These are phyloP conservation scores for Cladosporium sp. DNA, from an alignment of 2,329 filamentous ascomycete genomes.

Conservation along the genomic window DNA sequence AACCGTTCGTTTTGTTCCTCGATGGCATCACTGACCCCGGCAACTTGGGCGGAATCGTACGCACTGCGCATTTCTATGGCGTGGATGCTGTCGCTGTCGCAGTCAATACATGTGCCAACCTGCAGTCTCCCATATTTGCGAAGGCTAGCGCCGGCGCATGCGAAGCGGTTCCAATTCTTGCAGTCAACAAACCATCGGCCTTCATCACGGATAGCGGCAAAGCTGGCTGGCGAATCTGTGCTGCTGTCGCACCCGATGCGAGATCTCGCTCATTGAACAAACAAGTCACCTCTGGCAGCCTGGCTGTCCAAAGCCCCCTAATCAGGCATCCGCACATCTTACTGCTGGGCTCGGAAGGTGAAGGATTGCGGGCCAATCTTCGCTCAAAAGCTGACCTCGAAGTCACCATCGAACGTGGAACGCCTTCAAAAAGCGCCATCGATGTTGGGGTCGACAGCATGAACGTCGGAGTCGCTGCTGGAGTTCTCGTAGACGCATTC, in stretches of 20 bases:
- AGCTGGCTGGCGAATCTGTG: slow-evolving; percentile 77
- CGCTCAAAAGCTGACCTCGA: slow-evolving; percentile 59
- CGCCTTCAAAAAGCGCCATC: slow-evolving; percentile 20
- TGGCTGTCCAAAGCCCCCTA: slow-evolving; percentile 22
- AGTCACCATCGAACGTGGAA: slow-evolving; percentile 49
- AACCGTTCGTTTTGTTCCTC: slow-evolving; percentile 67
- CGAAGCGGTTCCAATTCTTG: slow-evolving; percentile 70
- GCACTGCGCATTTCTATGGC: slow-evolving; percentile 85
- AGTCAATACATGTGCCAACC: slow-evolving; percentile 61
- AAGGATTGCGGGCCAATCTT: slow-evolving; percentile 61
- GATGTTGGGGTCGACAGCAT: slow-evolving; percentile 71
- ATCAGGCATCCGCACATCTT: slow-evolving; percentile 61
- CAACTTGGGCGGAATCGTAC: slow-evolving; percentile 83
- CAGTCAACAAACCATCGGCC: slow-evolving; percentile 56
- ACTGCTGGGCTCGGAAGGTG: slow-evolving; percentile 75
- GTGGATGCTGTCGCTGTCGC: slow-evolving; percentile 77
- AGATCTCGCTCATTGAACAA: neutral
- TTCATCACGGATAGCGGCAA: slow-evolving; percentile 65
- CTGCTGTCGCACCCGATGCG: slow-evolving; percentile 52
- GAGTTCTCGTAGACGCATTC: slow-evolving; percentile 66
- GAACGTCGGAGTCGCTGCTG: slow-evolving; percentile 87
- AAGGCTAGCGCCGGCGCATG: slow-evolving; percentile 86
- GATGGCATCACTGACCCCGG: slow-evolving; percentile 74
- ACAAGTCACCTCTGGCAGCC: slow-evolving; percentile 12
- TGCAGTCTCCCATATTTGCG: slow-evolving; percentile 70